Evolutionary conservation across 2,329 filamentous ascomycete genomes (phyloP).

Genomic region (Sporothrix humicola): DNA sequence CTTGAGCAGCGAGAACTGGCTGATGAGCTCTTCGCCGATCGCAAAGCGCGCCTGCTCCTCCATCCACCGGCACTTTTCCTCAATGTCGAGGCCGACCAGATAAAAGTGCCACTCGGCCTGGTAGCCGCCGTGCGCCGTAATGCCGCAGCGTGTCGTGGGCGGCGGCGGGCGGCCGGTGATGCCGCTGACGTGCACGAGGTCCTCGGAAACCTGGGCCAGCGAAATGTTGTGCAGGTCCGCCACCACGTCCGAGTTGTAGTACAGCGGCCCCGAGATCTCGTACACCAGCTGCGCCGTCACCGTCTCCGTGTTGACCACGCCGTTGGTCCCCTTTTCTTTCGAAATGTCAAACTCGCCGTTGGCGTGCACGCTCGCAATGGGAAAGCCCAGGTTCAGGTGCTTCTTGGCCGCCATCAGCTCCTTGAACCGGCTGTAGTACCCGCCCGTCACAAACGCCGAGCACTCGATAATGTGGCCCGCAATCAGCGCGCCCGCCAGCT

Average conservation of each 20-base stretch:
- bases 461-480: constrained; percentile 41
- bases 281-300: constrained; percentile 45
- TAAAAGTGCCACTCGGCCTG: constrained; percentile 33
- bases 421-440: constrained; percentile 43
- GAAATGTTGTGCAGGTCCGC: constrained; percentile 43
- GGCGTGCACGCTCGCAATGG: constrained; percentile 34
- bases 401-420: constrained; percentile 36
- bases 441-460: constrained; percentile 42
- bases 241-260: constrained; percentile 48
- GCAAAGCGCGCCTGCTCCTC: constrained; percentile 35
- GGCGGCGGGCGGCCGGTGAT: constrained; percentile 46
- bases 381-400: constrained; percentile 40
- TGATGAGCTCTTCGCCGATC: constrained; percentile 40
- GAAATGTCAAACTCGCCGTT: constrained; percentile 34
- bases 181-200: constrained; percentile 44
- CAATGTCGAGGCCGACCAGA: constrained; percentile 30
- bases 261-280: constrained; percentile 47
- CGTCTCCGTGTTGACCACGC: constrained; percentile 39
- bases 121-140: constrained; percentile 45
- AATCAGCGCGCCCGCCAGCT: constrained; percentile 39
- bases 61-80: constrained; percentile 35
- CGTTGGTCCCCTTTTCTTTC: constrained; percentile 40
- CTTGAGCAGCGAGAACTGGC: constrained; percentile 37
- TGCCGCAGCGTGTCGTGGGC: constrained; percentile 47
- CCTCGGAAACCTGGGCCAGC: constrained; percentile 52